Evolutionary conservation across 495 filamentous ascomycete species (phyloP).

Genomic region (Bacidia gigantensis): DNA sequence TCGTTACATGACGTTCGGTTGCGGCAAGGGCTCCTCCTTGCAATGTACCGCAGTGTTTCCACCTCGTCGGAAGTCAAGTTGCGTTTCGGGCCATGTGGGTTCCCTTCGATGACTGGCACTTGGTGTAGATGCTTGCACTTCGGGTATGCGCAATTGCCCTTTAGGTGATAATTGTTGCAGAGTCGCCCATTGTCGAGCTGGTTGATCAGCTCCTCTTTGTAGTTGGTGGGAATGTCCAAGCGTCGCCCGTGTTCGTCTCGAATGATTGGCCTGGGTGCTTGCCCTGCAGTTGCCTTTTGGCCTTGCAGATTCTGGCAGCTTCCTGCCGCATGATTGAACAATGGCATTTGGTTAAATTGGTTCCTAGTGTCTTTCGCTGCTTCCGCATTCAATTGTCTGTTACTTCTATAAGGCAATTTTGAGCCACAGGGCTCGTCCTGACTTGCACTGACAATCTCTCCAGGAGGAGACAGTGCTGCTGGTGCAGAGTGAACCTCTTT

Average conservation of each 20-base stretch:
- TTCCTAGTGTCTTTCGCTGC: neutral
- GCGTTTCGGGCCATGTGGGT: neutral
- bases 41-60: neutral
- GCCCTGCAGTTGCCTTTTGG: neutral
- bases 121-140: slow-evolving; percentile 5
- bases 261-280: no score
- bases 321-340: neutral
- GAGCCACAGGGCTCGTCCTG: neutral
- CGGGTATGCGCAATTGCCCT: neutral
- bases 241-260: neutral
- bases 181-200: neutral
- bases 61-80: neutral
- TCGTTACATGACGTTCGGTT: neutral
- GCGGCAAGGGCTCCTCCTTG: neutral
- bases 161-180: slow-evolving; percentile 1
- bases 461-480: no score
- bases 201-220: neutral
- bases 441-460: no score
- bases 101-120: neutral
- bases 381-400: neutral
- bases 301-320: neutral
- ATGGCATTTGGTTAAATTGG: neutral
- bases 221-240: neutral
- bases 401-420: neutral
- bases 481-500: no score